Percentiles rank a stretch among this genome's conserved stretches.
phyloP scores from a whole-genome alignment of 1,284 basidiomycete genomes.

The Pisolithus thermaeus region DNA sequence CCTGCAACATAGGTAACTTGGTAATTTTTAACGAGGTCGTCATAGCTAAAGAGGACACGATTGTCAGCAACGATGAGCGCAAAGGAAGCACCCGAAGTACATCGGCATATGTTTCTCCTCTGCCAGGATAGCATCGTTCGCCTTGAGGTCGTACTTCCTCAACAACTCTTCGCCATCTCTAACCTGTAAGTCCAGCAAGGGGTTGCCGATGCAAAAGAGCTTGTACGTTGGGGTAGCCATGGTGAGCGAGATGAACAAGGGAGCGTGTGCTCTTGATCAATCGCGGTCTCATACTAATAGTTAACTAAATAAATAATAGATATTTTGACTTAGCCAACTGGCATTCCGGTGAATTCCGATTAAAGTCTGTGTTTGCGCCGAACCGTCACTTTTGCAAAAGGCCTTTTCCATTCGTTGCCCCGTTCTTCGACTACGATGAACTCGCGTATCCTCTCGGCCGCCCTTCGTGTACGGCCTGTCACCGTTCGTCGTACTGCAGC shows the following conservation, averaged over 20 bases:
- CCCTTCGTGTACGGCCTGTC: conserved; percentile 49
- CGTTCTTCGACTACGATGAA: conserved; percentile 29
- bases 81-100: conserved; percentile 38
- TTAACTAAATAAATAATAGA: conserved; percentile 3
- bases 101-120: conserved; percentile 83
- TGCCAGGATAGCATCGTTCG: conserved; percentile 97
- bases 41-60: conserved; percentile 55
- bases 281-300: no score
- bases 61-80: neutral
- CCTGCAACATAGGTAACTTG: conserved; percentile 91
- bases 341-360: conserved; percentile 5
- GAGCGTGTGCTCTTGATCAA: conserved; percentile 4
- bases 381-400: neutral
- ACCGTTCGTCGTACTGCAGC: conserved; percentile 34
- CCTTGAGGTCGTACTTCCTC: conserved; percentile 87
- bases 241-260: conserved; percentile 1
- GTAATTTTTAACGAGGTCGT: conserved; percentile 78
- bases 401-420: conserved; percentile 1
- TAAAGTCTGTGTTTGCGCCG: neutral
- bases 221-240: conserved; percentile 32
- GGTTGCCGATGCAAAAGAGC: conserved; percentile 84
- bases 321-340: neutral
- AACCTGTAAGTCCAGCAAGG: conserved; percentile 87
- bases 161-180: conserved; percentile 79
- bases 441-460: conserved; percentile 45